phyloP scores from a whole-genome alignment of 257 asterid species.

The Solanum sejunctum region DNA sequence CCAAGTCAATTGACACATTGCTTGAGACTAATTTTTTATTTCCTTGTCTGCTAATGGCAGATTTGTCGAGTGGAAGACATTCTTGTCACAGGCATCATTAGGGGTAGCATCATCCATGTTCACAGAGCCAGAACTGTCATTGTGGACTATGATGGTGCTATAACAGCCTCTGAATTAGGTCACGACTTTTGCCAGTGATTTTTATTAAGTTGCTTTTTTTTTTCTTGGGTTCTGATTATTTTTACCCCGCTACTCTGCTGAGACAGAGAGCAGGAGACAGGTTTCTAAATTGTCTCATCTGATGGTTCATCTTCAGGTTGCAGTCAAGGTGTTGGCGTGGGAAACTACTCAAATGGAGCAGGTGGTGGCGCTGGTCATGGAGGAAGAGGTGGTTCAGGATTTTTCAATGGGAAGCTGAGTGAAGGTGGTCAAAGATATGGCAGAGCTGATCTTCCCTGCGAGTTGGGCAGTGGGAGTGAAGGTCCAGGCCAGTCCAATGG shows the following conservation, averaged over 20 bases:
- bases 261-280: background rate
- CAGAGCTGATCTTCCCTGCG: constrained; percentile 89
- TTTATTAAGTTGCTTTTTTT: constrained; percentile 1
- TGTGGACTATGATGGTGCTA: constrained; percentile 60
- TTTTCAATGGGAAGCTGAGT: constrained; percentile 54
- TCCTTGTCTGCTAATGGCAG: constrained; percentile 27
- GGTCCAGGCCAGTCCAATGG: constrained; percentile 62
- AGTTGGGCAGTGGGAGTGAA: constrained; percentile 83
- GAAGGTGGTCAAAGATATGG: constrained; percentile 84
- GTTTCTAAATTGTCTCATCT: constrained; percentile 2
- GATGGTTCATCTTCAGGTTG: constrained; percentile 50
- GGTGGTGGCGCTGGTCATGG: constrained; percentile 99
- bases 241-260: background rate
- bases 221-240: background rate
- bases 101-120: constrained; percentile 87
- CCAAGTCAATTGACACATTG: background rate
- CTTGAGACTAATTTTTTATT: background rate
- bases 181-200: constrained; percentile 1
- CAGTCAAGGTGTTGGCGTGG: constrained; percentile 80
- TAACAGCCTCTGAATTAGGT: constrained; percentile 94
- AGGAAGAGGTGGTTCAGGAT: constrained; percentile 93
- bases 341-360: constrained; percentile 87
- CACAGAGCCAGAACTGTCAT: constrained; percentile 86
- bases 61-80: constrained; percentile 96
- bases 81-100: constrained; percentile 61